phyloP scores from a whole-genome alignment of 164 flowering plant species.

The Aristolochia fimbriata region DNA sequence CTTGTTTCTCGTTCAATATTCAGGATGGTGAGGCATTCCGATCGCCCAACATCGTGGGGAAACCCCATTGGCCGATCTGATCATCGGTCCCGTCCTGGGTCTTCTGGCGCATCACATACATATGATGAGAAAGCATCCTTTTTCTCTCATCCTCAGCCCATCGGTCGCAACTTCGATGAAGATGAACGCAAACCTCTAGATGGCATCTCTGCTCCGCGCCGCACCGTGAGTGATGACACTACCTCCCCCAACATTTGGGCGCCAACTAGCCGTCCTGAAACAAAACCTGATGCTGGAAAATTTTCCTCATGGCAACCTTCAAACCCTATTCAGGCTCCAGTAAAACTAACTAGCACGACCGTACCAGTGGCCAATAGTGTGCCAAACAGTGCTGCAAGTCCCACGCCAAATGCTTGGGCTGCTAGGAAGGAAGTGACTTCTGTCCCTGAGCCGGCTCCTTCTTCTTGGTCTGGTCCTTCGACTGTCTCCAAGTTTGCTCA shows the following conservation, averaged over 20 bases:
- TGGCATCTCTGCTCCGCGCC: slow-evolving; percentile 43
- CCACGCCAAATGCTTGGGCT: slow-evolving; percentile 63
- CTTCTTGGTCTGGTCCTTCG: slow-evolving; percentile 35
- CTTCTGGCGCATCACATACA: slow-evolving; percentile 50
- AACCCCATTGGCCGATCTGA: slow-evolving; percentile 47
- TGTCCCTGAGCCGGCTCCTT: slow-evolving; percentile 22
- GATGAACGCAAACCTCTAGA: slow-evolving; percentile 94
- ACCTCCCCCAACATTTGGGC: slow-evolving; percentile 11
- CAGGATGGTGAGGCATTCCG: slow-evolving; percentile 54
- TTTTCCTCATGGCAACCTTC: slow-evolving; percentile 15
- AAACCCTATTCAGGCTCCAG: slow-evolving; percentile 13
- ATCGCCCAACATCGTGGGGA: slow-evolving; percentile 52
- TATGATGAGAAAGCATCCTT: slow-evolving; percentile 68
- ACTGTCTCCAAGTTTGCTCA: slow-evolving; percentile 59
- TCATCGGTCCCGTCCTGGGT: slow-evolving; percentile 52
- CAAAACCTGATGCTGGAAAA: slow-evolving; percentile 29
- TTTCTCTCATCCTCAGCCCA: slow-evolving; percentile 28
- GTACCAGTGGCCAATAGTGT: too few relatives aligned
- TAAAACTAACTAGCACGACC: too few relatives aligned
- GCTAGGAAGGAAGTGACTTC: slow-evolving; percentile 44
- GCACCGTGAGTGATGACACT: slow-evolving; percentile 58
- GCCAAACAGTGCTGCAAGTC: too few relatives aligned
- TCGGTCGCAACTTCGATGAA: slow-evolving; percentile 89
- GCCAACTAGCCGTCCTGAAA: slow-evolving; percentile 21
- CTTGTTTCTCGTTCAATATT: not conserved